Percentiles rank a stretch among this genome's conserved stretches.
These are phyloP conservation scores for Globisporangium lucens DNA, from an alignment of 352 stramenopile species.

Conservation along the genomic window DNA sequence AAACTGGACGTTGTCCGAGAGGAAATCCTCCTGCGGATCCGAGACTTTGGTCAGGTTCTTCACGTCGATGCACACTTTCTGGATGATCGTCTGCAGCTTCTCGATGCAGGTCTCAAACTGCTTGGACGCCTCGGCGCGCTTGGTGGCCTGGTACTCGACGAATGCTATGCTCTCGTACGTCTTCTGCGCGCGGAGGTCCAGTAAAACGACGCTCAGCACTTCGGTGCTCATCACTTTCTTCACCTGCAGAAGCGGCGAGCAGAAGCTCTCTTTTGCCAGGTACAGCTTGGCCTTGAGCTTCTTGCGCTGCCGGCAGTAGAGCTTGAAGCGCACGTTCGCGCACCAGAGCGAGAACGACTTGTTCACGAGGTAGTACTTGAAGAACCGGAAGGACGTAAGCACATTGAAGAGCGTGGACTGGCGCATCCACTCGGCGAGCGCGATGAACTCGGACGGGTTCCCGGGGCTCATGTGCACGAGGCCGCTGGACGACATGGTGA, in stretches of 20 bases:
- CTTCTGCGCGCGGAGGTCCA: slow-evolving; percentile 86
- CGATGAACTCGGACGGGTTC: slow-evolving; percentile 90
- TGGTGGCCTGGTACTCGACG: slow-evolving; percentile 87
- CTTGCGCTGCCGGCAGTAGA: slow-evolving; percentile 89
- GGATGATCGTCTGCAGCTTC: slow-evolving; percentile 87
- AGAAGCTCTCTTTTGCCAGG: slow-evolving; percentile 90
- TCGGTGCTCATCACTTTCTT: slow-evolving; percentile 88
- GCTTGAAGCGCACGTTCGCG: slow-evolving; percentile 87
- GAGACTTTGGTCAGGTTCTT: slow-evolving; percentile 81
- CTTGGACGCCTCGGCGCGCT: slow-evolving; percentile 84
- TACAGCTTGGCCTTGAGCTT: slow-evolving; percentile 82
- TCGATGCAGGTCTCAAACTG: slow-evolving; percentile 91
- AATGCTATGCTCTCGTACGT: slow-evolving; percentile 88
- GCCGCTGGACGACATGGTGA: slow-evolving; percentile 88
- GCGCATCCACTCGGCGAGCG: slow-evolving; percentile 93
- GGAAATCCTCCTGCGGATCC: slow-evolving; percentile 59
- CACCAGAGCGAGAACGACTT: slow-evolving; percentile 90
- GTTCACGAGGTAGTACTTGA: slow-evolving; percentile 92
- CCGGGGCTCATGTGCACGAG: slow-evolving; percentile 72
- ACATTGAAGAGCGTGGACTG: slow-evolving; percentile 94
- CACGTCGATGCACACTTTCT: slow-evolving; percentile 89
- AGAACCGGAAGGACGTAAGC: slow-evolving; percentile 92
- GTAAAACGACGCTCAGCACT: slow-evolving; percentile 74
- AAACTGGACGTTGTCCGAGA: slow-evolving; percentile 34
- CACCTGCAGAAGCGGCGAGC: slow-evolving; percentile 80